Evolutionary conservation across 73 alveolate species (phyloP), one percentile per base, ranked within the genome.

Genomic region (Paramecium sexaurelia): DNA sequence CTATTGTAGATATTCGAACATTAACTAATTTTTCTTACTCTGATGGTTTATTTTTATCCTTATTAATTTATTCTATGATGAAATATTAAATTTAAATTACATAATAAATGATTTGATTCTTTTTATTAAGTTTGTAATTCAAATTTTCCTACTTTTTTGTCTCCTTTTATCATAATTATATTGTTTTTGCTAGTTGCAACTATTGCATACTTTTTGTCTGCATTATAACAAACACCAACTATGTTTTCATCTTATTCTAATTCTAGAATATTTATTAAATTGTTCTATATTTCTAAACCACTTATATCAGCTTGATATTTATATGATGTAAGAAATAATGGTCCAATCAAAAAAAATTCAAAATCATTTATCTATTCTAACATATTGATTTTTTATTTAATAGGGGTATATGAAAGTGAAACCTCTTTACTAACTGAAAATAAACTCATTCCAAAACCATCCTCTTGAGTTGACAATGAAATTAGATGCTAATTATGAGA

Each of bases 391-490:
- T 73, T 32, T 32, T 20, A 35, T 37, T 73, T 73, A 19, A 73
- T 35, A 3, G 24, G 87, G 1, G 87, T 86, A 51, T 32, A 86
- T 32, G 87, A 86, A 35, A 75, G 71, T 86, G 85, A 45, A 26
- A 61, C 85, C 66, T 86, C 93, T 66, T 86, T 86, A n/a, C 51
- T 35, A 36, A 86, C 75, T 35, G 51, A 27, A 86, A 61, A 86
- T 20, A 86, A 39, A 39, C 87, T 57, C 40, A 86, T 55, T 33
- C 83, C 85, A 43, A 29, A 86, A 33, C 93, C 93, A 22, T 86
- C 85, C 55, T 55, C 69, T 8, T 40, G 17, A 2, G 68, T 69
- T 2, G 78, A 56, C 8, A 86, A 55, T 35, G 93, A 33, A 32
- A 86, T 55, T 55, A 86, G 41, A 66, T 55, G 71, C 93, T 86